phyloP scores from a whole-genome alignment of 2,329 filamentous ascomycete species.

The Hypoxylon sp. region DNA sequence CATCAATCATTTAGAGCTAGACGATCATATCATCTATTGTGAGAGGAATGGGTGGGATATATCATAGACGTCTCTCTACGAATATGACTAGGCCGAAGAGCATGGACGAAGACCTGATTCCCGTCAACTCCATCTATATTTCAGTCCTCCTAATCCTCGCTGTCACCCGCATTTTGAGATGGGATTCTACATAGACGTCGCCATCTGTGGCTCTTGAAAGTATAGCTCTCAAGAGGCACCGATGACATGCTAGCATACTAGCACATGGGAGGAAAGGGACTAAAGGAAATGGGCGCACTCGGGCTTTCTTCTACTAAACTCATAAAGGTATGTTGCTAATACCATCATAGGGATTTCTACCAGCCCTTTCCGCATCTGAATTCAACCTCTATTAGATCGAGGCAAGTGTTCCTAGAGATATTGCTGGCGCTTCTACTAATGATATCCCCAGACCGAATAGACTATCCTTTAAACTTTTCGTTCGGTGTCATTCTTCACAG shows the following conservation, averaged over 20 bases:
- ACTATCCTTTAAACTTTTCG: neutral
- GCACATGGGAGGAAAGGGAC: neutral
- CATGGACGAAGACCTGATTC: neutral
- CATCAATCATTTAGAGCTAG: neutral
- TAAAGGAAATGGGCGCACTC: neutral
- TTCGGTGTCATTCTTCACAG: neutral
- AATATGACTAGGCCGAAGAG: neutral
- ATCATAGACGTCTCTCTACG: neutral
- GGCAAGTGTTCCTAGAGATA: neutral
- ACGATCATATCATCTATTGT: neutral
- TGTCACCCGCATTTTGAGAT: too few relatives aligned
- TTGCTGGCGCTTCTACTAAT: neutral
- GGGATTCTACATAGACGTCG: neutral
- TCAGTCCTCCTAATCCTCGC: neutral
- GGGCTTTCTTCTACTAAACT: neutral
- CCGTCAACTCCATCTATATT: neutral
- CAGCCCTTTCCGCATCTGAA: constrained; percentile 1
- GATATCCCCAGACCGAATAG: constrained; percentile 9
- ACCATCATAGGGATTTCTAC: constrained; percentile 1
- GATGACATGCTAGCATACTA: neutral
- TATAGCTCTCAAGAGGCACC: neutral
- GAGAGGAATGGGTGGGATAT: neutral
- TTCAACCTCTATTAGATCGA: neutral
- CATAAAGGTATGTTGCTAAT: constrained; percentile 5
- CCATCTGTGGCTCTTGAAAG: neutral